Evolutionary conservation across 208 protist species (phyloP), one percentile per base, ranked within the genome.

Genomic region (Wallacemonas collosoma): DNA sequence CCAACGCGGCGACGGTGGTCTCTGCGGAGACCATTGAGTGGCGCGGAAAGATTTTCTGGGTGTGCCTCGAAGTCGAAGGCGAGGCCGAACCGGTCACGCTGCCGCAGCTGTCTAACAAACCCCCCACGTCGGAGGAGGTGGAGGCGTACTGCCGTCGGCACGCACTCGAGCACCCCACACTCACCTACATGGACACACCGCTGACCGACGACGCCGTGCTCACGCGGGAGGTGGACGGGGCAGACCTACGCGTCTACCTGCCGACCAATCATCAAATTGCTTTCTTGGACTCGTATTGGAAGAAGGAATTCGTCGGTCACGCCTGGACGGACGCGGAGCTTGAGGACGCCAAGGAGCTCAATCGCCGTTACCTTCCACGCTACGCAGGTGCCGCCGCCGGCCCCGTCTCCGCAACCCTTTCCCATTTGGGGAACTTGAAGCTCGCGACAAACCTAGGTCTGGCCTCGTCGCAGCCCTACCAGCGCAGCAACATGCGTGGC

Each of bases 21-120:
- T 26, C 26, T 26, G 26, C 72, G 26, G 76, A 60, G 8, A 53
- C 43, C 14, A 55, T 87, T 15, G 65, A 72, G 60, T 93, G 88
- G 86, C 80, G 80, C 17, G 73, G 85, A 26, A 90, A 91, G 75
- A 55, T 73, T n/a, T 81, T 93, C 43, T 89, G 79, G 62, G 76
- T 93, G 2, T 77, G 74, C 35, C 62, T 93, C 8, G 68, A 75
- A 11, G 81, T 93, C 26, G 82, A 86, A 62, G 84, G 71, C 12
- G 79, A 88, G 60, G 83, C 81, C 26, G 75, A 83, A 60, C 75
- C 79, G 5, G 83, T 93, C 11, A 63, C 69, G 54, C 77, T 90
- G 39, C 62, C 81, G 14, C 84, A 81, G 44, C 72, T 93, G 53
- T 93, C 88, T 8, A 83, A 78, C 71, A 86, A 85, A 39, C 69